phyloP scores from a whole-genome alignment of 441 rosid species.

The Melastoma candidum region DNA sequence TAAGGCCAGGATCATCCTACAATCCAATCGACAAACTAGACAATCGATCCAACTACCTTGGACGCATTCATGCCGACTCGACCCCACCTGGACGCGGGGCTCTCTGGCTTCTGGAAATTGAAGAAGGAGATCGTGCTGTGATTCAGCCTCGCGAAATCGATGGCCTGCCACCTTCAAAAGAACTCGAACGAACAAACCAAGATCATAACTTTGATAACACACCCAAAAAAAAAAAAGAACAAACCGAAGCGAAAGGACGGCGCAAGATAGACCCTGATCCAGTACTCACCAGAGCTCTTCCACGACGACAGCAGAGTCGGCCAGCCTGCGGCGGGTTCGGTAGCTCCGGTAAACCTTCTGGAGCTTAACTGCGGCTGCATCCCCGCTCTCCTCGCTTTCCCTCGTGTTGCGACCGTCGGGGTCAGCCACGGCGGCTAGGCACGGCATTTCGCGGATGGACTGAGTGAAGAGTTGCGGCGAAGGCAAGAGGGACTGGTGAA shows the following conservation, averaged over 20 bases:
- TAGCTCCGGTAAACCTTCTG: slow-evolving; percentile 89
- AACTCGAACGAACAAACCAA: slow-evolving; percentile 1
- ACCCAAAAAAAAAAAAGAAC: not conserved
- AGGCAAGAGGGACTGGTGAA: no score
- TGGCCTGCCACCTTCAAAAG: slow-evolving; percentile 68
- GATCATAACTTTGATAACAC: not conserved
- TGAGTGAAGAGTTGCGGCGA: no score
- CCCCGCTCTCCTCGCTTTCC: no score
- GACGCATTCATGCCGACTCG: slow-evolving; percentile 71
- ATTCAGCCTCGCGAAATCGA: slow-evolving; percentile 67
- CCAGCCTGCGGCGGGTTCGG: slow-evolving; percentile 81
- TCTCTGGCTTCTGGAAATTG: slow-evolving; percentile 55
- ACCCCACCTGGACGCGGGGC: slow-evolving; percentile 66
- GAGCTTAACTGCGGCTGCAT: slow-evolving; percentile 45
- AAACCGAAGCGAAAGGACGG: not conserved
- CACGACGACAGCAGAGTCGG: slow-evolving; percentile 84
- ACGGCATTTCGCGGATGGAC: no score
- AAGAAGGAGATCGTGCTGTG: slow-evolving; percentile 78
- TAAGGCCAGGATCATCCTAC: slow-evolving; percentile 6
- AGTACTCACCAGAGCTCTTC: slow-evolving; percentile 73
- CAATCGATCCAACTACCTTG: slow-evolving; percentile 33
- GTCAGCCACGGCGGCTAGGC: no score
- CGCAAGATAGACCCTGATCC: not conserved
- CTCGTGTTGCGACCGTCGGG: no score
- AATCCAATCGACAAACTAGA: not conserved